Base-by-base conservation (phyloP, 495 filamentous ascomycete species). In the Articulospora tetracladia region DNA sequence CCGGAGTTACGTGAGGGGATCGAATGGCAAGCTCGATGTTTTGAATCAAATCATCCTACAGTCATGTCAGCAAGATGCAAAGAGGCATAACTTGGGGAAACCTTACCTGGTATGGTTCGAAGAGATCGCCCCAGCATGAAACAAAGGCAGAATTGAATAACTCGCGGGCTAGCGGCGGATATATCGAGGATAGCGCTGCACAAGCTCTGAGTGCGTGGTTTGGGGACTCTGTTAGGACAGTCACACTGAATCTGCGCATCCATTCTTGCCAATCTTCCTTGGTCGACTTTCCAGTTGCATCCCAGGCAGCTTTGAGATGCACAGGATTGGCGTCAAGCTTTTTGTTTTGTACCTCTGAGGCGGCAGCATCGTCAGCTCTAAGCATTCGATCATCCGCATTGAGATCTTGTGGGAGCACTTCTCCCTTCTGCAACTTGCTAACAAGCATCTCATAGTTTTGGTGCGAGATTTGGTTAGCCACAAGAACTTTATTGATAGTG, bases 251-350 rank as follows among this genome's bases (percentile, higher is more conserved):
- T 23, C 96, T 83, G 53, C 95, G 83, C 71, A 97, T 96, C 94
- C 94, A 99, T 72, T 99, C 94, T 62, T 95, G 90, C 94, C 94
- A 99, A 72, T 99, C 94, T 69, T 99, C 94, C 51, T 90, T 86
- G 1, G 94, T 99, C 19, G 94, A 96, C 70, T 96, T 94, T 56
- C 94, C 90, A 34, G 85, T 90, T 2, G 95, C 92, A 65, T 98
- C 95, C 94, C 95, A 99, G 1, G 95, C 94, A 61, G 91, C 90
- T 71, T 97, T 97, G 11, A 99, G 80, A 77, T 99, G 94, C 66
- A 97, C 90, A 55, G 97, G 92, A 65, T 98, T 99, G 57, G 97
- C 89, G 34, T 92, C 91, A 52, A 97, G 80, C 74, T 97, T 97
- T 79, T 97, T 98, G 53, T 87, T 89, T 8, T 85, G 85, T 56